Evolutionary conservation across 1,284 basidiomycete genomes (phyloP), one percentile per base, ranked within the genome.

Genomic region (Malassezia restricta): DNA sequence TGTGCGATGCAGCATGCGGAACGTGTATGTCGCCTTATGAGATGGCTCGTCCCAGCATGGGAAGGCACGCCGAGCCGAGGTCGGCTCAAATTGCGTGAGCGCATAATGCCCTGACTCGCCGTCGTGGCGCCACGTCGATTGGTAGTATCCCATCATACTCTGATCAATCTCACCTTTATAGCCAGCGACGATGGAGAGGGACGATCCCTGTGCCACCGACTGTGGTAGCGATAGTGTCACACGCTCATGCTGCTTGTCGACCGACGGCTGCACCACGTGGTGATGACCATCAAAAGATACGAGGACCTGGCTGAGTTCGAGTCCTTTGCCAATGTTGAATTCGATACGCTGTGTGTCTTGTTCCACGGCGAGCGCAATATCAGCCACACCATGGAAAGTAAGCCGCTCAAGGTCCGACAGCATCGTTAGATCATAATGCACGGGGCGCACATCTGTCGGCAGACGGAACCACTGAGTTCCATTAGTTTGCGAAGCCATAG

Each of bases 21-120:
- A 77, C 33, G 48, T 78, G 74, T 85, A 92, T 1, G 83, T 88
- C 5, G 89, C 85, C 74, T 95, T 96, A 65, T 92, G 78, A 15
- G 82, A 78, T n/a, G 92, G 91, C 72, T 95, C 89, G 71, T 94
- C 92, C 85, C 86, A 95, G 64, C 76, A 77, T 1, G 77, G 78
- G 61, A 72, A 74, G 8, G 71, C 74, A n/a, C 70, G 59, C 3
- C 89, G 78, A 4, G 89, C 88, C 51, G 83, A 81, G 17, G 87
- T 92, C 17, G 90, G 83, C 82, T 94, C 75, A 47, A 77, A 75
- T 55, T 61, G 62, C 46, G 63, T 65, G 3, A 67, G 52, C 54
- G 53, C 69, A 57, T 67, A 65, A 43, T 56, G 46, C 9, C 58
- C 56, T 49, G 75, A 75, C 63, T 75, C 73, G 15, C 74, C 75